Evolutionary conservation across 73 alveolate genomes (phyloP).

Genomic region (Symbiodinium pilosum): DNA sequence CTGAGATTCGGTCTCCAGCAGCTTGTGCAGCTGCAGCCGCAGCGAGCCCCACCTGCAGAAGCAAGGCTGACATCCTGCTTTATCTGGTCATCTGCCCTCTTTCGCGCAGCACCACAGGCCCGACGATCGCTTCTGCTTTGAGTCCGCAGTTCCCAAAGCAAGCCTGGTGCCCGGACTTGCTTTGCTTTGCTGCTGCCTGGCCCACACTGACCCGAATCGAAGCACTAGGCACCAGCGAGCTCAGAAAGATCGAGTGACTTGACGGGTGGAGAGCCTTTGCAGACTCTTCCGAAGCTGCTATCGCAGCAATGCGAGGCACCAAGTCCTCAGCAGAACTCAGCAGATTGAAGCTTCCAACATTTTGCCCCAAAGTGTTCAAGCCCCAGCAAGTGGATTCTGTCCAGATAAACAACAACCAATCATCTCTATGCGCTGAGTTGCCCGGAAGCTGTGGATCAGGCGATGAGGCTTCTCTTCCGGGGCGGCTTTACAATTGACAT

Average conservation of each 20-base stretch:
- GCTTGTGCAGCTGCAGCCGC: conserved; percentile 43
- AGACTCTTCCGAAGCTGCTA: background rate
- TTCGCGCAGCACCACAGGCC: background rate
- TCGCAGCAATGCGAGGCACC: background rate
- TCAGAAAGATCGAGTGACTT: too few relatives aligned
- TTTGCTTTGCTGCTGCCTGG: background rate
- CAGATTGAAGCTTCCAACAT: too few relatives aligned
- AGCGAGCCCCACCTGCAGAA: conserved; percentile 53
- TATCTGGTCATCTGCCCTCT: background rate
- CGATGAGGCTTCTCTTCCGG: too few relatives aligned
- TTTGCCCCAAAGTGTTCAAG: too few relatives aligned
- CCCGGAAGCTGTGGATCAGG: too few relatives aligned
- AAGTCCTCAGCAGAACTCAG: background rate
- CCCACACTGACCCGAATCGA: background rate
- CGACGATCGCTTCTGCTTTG: background rate
- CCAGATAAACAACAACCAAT: too few relatives aligned
- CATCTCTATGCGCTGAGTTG: too few relatives aligned
- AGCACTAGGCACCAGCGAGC: too few relatives aligned
- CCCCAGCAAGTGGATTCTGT: too few relatives aligned
- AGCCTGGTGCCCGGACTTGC: conserved; percentile 4
- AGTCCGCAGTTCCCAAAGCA: background rate
- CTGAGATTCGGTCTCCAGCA: conserved; percentile 6
- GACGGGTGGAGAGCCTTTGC: background rate
- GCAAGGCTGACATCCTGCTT: background rate
- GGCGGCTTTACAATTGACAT: too few relatives aligned